Percentiles rank a stretch among this genome's conserved stretches.
These are phyloP conservation scores for Plasmodium knowlesi DNA, from an alignment of 169 alveolate genomes.

Conservation along the genomic window DNA sequence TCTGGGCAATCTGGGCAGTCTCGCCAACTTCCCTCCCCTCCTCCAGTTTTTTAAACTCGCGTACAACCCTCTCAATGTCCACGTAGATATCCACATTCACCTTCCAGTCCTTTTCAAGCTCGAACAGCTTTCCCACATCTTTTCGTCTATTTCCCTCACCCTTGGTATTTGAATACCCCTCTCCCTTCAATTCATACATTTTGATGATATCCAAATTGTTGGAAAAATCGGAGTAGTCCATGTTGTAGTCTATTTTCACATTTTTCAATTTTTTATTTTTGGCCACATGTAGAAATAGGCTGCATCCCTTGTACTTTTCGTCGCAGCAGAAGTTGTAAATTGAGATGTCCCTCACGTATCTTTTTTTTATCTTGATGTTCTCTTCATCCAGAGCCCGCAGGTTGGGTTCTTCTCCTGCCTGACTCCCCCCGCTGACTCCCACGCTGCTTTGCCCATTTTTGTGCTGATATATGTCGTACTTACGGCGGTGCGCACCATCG, in stretches of 20 bases:
- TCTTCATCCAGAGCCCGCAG: slow-evolving; percentile 29
- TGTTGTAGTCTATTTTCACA: slow-evolving; percentile 39
- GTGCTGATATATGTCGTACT: slow-evolving; percentile 36
- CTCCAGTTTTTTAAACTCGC: slow-evolving; percentile 2
- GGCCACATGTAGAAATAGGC: slow-evolving; percentile 38
- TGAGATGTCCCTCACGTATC: slow-evolving; percentile 61
- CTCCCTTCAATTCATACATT: slow-evolving; percentile 41
- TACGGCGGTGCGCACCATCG: neutral
- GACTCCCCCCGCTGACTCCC: neutral
- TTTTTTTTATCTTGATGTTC: slow-evolving; percentile 50
- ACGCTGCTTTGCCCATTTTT: neutral
- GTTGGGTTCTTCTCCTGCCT: neutral
- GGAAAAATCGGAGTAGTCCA: slow-evolving; percentile 30
- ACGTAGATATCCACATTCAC: slow-evolving; percentile 31
- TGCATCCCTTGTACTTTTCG: slow-evolving; percentile 62
- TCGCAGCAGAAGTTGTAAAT: slow-evolving; percentile 64
- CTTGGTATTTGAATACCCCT: neutral
- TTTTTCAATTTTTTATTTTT: slow-evolving; percentile 49
- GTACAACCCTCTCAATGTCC: slow-evolving; percentile 33
- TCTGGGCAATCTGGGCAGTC: too few species aligned
- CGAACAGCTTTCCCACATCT: slow-evolving; percentile 28
- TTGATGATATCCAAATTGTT: slow-evolving; percentile 54
- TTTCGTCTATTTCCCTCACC: neutral
- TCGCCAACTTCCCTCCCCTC: neutral
- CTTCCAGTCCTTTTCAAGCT: slow-evolving; percentile 62